A percentile compares a stretch with the other conserved stretches of the same genome.
Evolutionary conservation across 163 green algal species (phyloP).

Genomic region (Prototheca wickerhamii): DNA sequence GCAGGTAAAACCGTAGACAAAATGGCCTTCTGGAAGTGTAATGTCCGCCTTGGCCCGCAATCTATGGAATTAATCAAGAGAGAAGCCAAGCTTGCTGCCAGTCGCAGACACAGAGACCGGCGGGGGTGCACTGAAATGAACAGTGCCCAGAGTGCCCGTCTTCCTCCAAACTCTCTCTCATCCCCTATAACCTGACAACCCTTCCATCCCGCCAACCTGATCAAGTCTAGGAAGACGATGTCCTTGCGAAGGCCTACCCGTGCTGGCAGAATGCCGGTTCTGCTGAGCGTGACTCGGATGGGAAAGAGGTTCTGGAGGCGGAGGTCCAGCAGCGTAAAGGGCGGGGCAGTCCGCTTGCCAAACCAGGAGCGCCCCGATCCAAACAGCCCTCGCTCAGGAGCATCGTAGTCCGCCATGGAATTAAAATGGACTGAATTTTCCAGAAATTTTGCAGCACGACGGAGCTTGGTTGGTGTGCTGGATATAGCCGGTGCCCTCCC

Average conservation of each 20-base stretch:
- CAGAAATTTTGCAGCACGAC: too few relatives aligned
- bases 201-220: not conserved
- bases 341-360: not conserved
- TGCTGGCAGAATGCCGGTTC: not conserved
- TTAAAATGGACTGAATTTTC: too few relatives aligned
- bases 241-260: slow-evolving; percentile 5
- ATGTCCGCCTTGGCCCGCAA: slow-evolving; percentile 8
- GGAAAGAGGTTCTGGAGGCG: not conserved
- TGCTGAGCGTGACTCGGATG: not conserved
- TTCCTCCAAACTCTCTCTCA: not conserved
- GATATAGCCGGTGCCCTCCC: too few relatives aligned
- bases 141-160: not conserved
- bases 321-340: slow-evolving; percentile 5
- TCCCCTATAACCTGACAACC: not conserved
- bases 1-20: slow-evolving; percentile 5
- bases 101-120: not conserved
- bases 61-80: not conserved
- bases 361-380: not conserved
- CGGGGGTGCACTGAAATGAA: not conserved
- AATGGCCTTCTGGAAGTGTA: not conserved
- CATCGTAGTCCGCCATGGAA: not conserved
- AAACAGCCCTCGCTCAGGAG: not conserved
- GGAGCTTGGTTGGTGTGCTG: too few relatives aligned
- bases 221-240: slow-evolving; percentile 1
- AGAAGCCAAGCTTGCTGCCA: not conserved